Evolutionary conservation across 352 stramenopile genomes (phyloP).

Genomic region (Phytophthora uliginosa): DNA sequence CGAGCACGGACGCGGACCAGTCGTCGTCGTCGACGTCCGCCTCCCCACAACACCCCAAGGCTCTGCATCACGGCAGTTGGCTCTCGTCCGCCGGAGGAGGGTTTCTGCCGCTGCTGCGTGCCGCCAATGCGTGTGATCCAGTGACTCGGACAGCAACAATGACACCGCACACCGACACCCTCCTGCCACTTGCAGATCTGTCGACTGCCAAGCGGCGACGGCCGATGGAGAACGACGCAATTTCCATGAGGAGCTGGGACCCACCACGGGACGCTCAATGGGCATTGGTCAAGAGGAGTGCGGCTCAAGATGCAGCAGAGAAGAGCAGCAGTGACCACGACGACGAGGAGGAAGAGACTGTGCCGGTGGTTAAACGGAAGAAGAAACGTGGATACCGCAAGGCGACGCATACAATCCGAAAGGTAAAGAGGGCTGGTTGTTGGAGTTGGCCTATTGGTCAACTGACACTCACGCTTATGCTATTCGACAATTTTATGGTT

Average conservation of each 20-base stretch:
- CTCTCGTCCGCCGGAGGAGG: neutral
- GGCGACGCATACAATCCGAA: constrained; percentile 45
- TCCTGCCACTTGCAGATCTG: neutral
- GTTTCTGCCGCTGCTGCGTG: constrained; percentile 27
- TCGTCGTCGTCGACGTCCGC: constrained; percentile 1
- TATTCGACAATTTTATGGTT: neutral
- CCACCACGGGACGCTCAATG: neutral
- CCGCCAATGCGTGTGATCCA: constrained; percentile 20
- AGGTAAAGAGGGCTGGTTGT: constrained; percentile 24
- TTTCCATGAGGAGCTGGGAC: constrained; percentile 1
- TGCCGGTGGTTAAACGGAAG: constrained; percentile 15
- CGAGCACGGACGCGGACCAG: constrained; percentile 11
- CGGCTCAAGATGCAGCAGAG: neutral
- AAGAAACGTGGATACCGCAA: constrained; percentile 42
- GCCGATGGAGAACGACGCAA: neutral
- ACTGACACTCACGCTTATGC: constrained; percentile 1
- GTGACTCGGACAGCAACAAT: constrained; percentile 7
- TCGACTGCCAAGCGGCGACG: neutral
- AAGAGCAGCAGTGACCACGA: constrained; percentile 5
- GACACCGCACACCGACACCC: neutral
- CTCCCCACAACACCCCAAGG: constrained; percentile 3
- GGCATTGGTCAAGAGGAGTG: constrained; percentile 7
- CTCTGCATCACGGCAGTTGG: neutral
- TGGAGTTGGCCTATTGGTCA: neutral
- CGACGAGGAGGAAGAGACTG: constrained; percentile 10